Evolutionary conservation across 1,284 basidiomycete species (phyloP), one percentile per base, ranked within the genome.

Genomic region (Paramarasmius palmivorus): DNA sequence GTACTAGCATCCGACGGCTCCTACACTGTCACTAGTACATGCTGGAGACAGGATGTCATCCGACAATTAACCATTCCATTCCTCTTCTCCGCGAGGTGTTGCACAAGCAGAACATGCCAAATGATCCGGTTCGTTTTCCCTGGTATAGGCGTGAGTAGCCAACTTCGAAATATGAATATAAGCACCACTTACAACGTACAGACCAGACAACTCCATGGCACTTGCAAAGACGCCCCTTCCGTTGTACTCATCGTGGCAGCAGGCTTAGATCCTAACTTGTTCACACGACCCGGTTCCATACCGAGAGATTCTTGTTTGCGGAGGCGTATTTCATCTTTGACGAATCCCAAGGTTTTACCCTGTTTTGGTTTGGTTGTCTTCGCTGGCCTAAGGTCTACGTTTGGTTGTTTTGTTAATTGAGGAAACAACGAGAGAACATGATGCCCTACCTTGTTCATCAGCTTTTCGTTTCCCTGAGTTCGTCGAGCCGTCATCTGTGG

Each of bases 71-170:
- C 26, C 49, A 37, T 41, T 17, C 59, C 59, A 68, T 41, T 48
- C 59, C 50, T 57, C 52, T 51, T 70, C 64, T 41, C 68, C 66
- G 47, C 67, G 57, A 32, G 66, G 67, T 17, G 69, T 73, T 22
- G 62, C 72, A 61, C 82, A 84, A 5, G 74, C 80, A 37, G 76
- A 72, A 61, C 83, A 85, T 3, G 76, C 76, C 8, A 82, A 69
- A 63, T 82, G 75, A 14, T 60, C 63, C 1, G 71, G 64, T 32
- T 76, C 61, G 59, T 85, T 85, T 37, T 73, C 55, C 42, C 82
- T 84, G 53, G n/a, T 14, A 20, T 5, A 26, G 26, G 8, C n/a
- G 22, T 52, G 20, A 36, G 46, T 3, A 22, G 17, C 42, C n/a
- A n/a, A 46, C 22, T 34, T 39, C 14, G 20, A 14, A 14, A n/a